phyloP scores from a whole-genome alignment of 2,329 filamentous ascomycete genomes.

The Didymella segeticola region DNA sequence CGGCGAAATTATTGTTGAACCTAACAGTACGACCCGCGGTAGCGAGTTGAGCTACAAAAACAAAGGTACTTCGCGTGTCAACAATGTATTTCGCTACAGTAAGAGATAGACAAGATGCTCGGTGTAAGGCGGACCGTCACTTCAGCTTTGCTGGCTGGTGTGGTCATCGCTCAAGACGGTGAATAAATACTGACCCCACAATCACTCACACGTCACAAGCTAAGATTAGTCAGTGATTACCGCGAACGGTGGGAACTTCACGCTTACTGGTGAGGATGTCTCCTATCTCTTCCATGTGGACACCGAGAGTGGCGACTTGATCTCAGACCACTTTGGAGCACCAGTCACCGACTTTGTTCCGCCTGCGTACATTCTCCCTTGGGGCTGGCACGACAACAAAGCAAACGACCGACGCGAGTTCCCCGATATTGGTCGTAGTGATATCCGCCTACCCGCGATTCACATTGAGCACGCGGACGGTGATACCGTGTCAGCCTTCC shows the following conservation, averaged over 20 bases:
- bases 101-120: constrained; percentile 1
- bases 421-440: constrained; percentile 68
- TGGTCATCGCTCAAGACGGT: constrained; percentile 13
- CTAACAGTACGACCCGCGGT: neutral
- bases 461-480: constrained; percentile 66
- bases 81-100: neutral
- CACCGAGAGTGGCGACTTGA: constrained; percentile 60
- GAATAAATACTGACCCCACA: neutral
- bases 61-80: neutral
- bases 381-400: constrained; percentile 62
- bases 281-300: constrained; percentile 72
- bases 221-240: constrained; percentile 51
- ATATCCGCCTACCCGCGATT: constrained; percentile 68
- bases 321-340: constrained; percentile 68
- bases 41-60: constrained; percentile 12
- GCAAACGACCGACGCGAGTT: constrained; percentile 66
- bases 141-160: neutral
- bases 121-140: neutral
- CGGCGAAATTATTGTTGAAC: constrained; percentile 2
- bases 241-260: constrained; percentile 63
- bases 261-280: constrained; percentile 62
- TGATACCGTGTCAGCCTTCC: constrained; percentile 65
- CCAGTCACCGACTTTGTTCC: constrained; percentile 61
- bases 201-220: neutral
- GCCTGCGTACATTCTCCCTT: constrained; percentile 45